Conservation (phyloP, 768 basidiomycete species). For the Lanmaoa rubissima region DNA sequence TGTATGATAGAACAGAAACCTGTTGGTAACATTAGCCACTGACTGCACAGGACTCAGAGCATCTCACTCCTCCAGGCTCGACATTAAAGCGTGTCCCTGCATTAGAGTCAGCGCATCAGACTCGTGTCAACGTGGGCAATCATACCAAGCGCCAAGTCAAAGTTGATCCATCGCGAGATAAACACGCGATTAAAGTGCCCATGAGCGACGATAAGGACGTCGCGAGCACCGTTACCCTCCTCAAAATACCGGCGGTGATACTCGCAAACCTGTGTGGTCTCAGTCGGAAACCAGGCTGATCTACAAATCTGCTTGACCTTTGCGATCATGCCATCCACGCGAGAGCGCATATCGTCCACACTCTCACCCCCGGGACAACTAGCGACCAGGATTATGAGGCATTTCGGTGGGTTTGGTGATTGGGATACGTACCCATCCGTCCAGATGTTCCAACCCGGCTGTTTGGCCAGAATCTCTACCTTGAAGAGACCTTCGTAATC, state of each 20-base stretch:
- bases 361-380: slow-evolving; percentile 91
- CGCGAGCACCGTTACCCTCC: slow-evolving; percentile 62
- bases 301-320: slow-evolving; percentile 46
- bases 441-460: slow-evolving; percentile 79
- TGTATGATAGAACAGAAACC: slow-evolving; percentile 82
- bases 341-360: slow-evolving; percentile 69
- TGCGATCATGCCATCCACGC: slow-evolving; percentile 74
- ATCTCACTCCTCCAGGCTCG: slow-evolving; percentile 75
- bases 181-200: slow-evolving; percentile 77
- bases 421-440: slow-evolving; percentile 59
- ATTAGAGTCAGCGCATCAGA: slow-evolving; percentile 7
- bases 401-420: neutral
- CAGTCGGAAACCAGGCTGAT: slow-evolving; percentile 2
- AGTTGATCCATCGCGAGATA: slow-evolving; percentile 79
- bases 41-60: neutral
- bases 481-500: slow-evolving; percentile 81
- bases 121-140: neutral
- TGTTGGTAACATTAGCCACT: slow-evolving; percentile 28
- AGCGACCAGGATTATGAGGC: slow-evolving; percentile 7
- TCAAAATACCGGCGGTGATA: slow-evolving; percentile 71
- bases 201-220: slow-evolving; percentile 89
- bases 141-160: slow-evolving; percentile 59
- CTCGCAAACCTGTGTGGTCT: slow-evolving; percentile 55
- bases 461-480: slow-evolving; percentile 70
- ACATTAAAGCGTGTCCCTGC: slow-evolving; percentile 77